These are phyloP conservation scores for Chlamydomonas schloesseri DNA, from an alignment of 139 green algal species.

Conservation along the genomic window DNA sequence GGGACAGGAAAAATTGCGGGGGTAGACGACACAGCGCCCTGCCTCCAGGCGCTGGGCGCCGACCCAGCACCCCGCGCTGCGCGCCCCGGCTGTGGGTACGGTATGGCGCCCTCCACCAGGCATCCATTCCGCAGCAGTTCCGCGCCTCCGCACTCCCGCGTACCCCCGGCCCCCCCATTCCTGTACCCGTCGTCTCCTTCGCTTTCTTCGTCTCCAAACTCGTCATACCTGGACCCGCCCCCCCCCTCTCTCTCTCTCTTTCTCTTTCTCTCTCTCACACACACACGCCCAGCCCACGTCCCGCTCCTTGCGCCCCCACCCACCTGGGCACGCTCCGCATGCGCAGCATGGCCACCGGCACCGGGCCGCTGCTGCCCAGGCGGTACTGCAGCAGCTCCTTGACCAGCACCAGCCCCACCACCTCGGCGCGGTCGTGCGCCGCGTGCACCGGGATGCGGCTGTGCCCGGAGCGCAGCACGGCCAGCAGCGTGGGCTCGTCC, in stretches of 20 bases:
- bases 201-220: too few relatives aligned
- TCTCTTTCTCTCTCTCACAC: background rate
- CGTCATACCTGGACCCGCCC: too few relatives aligned
- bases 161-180: too few relatives aligned
- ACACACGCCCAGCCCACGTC: background rate
- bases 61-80: too few relatives aligned
- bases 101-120: too few relatives aligned
- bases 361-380: slow-evolving; percentile 39
- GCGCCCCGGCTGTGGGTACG: too few relatives aligned
- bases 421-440: slow-evolving; percentile 48
- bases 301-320: background rate
- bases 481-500: slow-evolving; percentile 61
- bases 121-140: too few relatives aligned
- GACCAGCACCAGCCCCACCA: slow-evolving; percentile 84
- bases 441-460: slow-evolving; percentile 82
- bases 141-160: too few relatives aligned
- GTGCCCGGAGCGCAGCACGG: slow-evolving; percentile 80
- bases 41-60: too few relatives aligned
- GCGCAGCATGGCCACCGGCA: slow-evolving; percentile 51
- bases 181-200: too few relatives aligned
- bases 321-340: slow-evolving; percentile 57
- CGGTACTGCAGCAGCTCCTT: slow-evolving; percentile 85
- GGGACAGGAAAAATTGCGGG: too few relatives aligned
- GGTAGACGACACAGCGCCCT: too few relatives aligned
- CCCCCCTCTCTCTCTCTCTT: background rate